These are phyloP conservation scores for Fusarium avenaceum DNA, from an alignment of 2,329 filamentous ascomycete species.

Conservation along the genomic window DNA sequence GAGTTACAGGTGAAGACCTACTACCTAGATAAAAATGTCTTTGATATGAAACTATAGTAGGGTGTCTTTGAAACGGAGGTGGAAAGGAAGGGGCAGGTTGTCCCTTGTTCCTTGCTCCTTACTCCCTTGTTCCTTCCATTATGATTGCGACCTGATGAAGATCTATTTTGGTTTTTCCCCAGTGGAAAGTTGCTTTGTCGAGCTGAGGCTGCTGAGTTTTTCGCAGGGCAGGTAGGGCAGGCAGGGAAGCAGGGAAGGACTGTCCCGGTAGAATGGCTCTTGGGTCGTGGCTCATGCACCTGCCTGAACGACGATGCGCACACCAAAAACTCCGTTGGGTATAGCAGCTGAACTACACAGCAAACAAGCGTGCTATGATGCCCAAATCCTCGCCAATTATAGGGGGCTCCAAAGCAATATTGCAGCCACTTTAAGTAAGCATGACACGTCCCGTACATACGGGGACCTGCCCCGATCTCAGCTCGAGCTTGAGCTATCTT, in stretches of 20 bases:
- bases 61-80: conserved; percentile 25
- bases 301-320: conserved; percentile 15
- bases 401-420: conserved; percentile 16
- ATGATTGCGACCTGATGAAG: conserved; percentile 4
- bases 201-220: background rate
- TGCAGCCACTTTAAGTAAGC: conserved; percentile 27
- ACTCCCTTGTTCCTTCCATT: background rate
- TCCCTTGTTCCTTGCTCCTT: conserved; percentile 10
- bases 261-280: conserved; percentile 32
- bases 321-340: conserved; percentile 11
- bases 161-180: conserved; percentile 14
- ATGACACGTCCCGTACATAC: conserved; percentile 23
- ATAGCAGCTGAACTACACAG: background rate
- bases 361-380: background rate
- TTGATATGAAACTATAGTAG: conserved; percentile 34
- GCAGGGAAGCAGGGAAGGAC: conserved; percentile 27
- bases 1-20: conserved; percentile 12
- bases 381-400: background rate
- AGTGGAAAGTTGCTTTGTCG: conserved; percentile 12
- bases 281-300: conserved; percentile 18
- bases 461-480: conserved; percentile 24
- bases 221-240: background rate
- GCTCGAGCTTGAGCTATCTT: conserved; percentile 19
- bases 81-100: conserved; percentile 15
- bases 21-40: conserved; percentile 16